These are phyloP conservation scores for Aspergillus biplanus DNA, from an alignment of 495 filamentous ascomycete species.

Conservation along the genomic window DNA sequence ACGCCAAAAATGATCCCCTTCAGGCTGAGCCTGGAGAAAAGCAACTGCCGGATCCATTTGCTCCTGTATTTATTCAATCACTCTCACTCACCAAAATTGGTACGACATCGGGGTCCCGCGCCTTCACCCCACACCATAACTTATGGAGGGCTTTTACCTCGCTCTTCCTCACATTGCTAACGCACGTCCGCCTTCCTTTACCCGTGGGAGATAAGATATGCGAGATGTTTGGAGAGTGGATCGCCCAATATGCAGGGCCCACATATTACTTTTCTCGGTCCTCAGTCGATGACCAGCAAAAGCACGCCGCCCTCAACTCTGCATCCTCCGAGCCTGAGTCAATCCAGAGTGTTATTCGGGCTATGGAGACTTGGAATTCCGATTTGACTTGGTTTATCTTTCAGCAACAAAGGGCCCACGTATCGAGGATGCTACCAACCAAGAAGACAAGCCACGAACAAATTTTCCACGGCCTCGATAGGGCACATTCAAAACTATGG, in stretches of 20 bases:
- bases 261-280: constrained; percentile 35
- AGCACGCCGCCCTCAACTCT: background rate
- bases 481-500: constrained; percentile 23
- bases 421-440: background rate
- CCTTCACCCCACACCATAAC: constrained; percentile 46
- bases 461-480: constrained; percentile 10
- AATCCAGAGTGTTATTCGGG: constrained; percentile 37
- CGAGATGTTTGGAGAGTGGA: constrained; percentile 43
- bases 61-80: constrained; percentile 22
- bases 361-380: constrained; percentile 51
- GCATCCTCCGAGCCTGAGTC: constrained; percentile 25
- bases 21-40: background rate
- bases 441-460: constrained; percentile 8
- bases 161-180: constrained; percentile 44
- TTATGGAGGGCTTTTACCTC: constrained; percentile 43
- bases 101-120: constrained; percentile 26
- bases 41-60: background rate
- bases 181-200: constrained; percentile 43
- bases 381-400: constrained; percentile 54
- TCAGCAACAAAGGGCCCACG: constrained; percentile 23
- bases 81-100: constrained; percentile 28
- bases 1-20: constrained; percentile 9
- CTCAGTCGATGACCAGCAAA: background rate
- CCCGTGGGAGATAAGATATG: constrained; percentile 44
- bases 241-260: constrained; percentile 40